Percentiles rank a stretch among this genome's conserved stretches.
Evolutionary conservation across 139 green algal genomes (phyloP).

Genomic region (Coelastrella sp.): DNA sequence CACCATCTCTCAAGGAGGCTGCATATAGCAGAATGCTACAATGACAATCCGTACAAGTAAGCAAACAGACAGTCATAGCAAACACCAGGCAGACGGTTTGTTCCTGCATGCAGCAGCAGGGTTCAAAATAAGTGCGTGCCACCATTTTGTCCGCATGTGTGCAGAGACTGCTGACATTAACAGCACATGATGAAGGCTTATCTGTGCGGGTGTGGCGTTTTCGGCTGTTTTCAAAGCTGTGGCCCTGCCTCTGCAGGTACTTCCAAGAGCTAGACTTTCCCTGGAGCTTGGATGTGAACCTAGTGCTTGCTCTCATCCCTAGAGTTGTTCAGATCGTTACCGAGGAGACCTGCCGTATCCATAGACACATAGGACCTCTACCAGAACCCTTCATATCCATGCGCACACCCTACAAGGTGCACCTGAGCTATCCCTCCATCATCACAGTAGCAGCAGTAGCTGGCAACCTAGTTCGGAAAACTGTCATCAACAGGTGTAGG

Average conservation of each 20-base stretch:
- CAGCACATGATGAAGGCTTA: too few relatives aligned
- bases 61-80: too few relatives aligned
- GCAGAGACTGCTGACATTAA: too few relatives aligned
- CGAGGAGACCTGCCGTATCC: conserved; percentile 23
- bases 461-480: conserved; percentile 15
- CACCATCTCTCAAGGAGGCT: not conserved
- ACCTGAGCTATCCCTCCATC: conserved; percentile 67
- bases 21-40: conserved; percentile 37
- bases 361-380: not conserved
- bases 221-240: too few relatives aligned
- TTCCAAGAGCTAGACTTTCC: conserved; percentile 71
- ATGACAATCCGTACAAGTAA: conserved; percentile 41
- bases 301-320: conserved; percentile 45
- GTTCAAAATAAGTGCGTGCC: too few relatives aligned
- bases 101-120: too few relatives aligned
- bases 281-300: conserved; percentile 44
- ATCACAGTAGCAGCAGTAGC: conserved; percentile 55
- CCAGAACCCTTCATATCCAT: conserved; percentile 50
- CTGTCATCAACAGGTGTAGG: conserved; percentile 32
- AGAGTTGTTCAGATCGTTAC: conserved; percentile 26
- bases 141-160: too few relatives aligned
- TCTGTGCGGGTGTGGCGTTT: too few relatives aligned
- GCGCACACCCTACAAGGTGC: conserved; percentile 66
- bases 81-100: too few relatives aligned
- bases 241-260: conserved; percentile 46